Base-by-base conservation (phyloP, 1,284 basidiomycete genomes). In the Neolentinus lepideus region DNA sequence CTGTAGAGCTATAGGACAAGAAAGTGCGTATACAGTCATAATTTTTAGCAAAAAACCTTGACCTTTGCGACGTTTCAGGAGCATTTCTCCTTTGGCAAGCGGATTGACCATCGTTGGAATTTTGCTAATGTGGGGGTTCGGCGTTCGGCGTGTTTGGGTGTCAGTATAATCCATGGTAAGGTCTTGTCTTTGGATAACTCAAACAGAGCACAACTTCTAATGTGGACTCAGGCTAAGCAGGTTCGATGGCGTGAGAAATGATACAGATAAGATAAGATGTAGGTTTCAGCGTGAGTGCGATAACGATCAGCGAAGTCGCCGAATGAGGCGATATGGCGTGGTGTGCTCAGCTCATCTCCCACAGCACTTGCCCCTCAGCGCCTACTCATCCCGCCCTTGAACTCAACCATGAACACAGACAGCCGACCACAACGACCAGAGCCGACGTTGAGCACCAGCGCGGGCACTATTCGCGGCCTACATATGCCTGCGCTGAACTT, bases 401-500 rank as follows among this genome's bases (percentile, higher is more conserved):
- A 19, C 47, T n/a, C 47, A 3, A 6, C 47, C 47, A 24, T 29
- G 47, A 26, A 8, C 22, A 16, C 22, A 4, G 16, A 21, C 27
- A 24, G 6, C 47, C 24, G 8, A 11, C 24, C 45, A 47, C 27
- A 50, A 10, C 47, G 27, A 50, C 47, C 27, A 21, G 14, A 26
- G 6, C 47, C 22, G 8, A 50, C 47, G 8, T 33, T 52, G 22
- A 71, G 73, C 62, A 66, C 71, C 10, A 75, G 74, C 58, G 64
- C 69, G 31, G 67, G 71, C 25, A 79, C 76, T 1, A 64, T 78
- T 31, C 73, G 77, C 45, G 67, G 69, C 6, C 56, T 74, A 48
- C 68, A 62, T 53, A 50, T 50, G 24, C 51, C 48, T 35, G 51
- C 25, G 53, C 54, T 60, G 50, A 51, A 58, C 46, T 21, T 50